Base-by-base conservation (phyloP, 805 yeast genomes). In the Saccharomycopsis selenospora region DNA sequence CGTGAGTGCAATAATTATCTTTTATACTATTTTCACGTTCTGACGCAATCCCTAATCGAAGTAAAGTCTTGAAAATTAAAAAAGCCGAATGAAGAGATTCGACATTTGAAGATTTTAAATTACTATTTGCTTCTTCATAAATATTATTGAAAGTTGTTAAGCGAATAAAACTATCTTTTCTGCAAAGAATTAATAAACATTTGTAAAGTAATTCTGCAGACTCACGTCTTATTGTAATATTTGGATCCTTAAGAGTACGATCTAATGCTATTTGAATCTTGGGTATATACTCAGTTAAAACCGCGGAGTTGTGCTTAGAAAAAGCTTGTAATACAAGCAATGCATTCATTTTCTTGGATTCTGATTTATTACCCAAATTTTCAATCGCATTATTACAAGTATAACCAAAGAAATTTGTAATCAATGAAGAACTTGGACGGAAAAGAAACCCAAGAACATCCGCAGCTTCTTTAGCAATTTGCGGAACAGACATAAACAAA, bases 151-250 rank as follows among this genome's bases (percentile, higher is more conserved):
- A 52, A 8, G 43, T 33, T 4, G 42, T n/a, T 2, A 42, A 8
- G 6, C 27, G 22, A n/a, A 51, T 33, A 28, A 20, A 43, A 4
- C 24, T 58, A 55, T 55, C 74, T 57, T 33, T 67, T 59, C 0
- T 68, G 68, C 44, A 71, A 66, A 43, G 67, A 54, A 49, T 68
- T 70, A 49, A 67, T 69, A 51, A 68, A 59, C 57, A 69, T 59
- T 51, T 68, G 71, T 44, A 66, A 54, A 6, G 67, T 55, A 44
- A 70, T 55, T 20, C 63, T 3, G 48, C 49, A 11, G 49, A 41
- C 17, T 49, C 50, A 27, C 38, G 46, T 36, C 55, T 30, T 13
- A 52, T 41, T 4, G 38, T 26, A 4, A 50, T 7, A 18, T 27
- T 42, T 3, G 53, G 11, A 33, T 52, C 55, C 17, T 42, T 43